Evolutionary conservation across 257 asterid species (phyloP).

Genomic region (Phtheirospermum japonicum): DNA sequence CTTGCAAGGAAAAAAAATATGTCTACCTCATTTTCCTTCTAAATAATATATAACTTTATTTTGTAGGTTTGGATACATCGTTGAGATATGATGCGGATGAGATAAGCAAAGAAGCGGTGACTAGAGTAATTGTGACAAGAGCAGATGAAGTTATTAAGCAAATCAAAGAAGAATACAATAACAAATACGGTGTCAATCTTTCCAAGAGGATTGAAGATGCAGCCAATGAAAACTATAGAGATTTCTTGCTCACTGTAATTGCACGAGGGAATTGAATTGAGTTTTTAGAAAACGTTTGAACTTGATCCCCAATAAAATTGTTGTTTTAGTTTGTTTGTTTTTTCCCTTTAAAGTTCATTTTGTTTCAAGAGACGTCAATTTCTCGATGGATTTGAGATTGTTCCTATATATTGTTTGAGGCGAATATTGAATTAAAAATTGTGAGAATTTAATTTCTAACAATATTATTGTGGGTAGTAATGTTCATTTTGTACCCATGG

Average conservation of each 20-base stretch:
- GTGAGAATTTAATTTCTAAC: no score
- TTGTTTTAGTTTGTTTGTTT: no score
- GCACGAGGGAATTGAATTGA: conserved; percentile 45
- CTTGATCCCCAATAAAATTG: not conserved
- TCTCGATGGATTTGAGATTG: no score
- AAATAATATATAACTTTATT: not conserved
- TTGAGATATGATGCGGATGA: conserved; percentile 51
- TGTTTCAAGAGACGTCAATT: no score
- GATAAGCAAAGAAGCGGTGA: conserved; percentile 52
- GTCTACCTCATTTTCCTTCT: no score
- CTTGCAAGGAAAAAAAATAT: no score
- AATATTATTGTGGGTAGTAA: no score
- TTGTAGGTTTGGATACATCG: conserved; percentile 51
- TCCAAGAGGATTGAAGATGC: conserved; percentile 57
- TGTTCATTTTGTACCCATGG: no score
- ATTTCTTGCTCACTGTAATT: conserved; percentile 65
- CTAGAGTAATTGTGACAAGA: conserved; percentile 61
- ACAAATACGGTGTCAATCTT: conserved; percentile 40
- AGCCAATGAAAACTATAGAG: conserved; percentile 72
- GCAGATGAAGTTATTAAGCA: conserved; percentile 72
- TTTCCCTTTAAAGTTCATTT: no score
- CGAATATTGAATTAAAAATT: no score
- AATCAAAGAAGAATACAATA: conserved; percentile 53
- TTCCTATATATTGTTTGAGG: no score
- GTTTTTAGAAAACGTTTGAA: not conserved